These are phyloP conservation scores for Botryosphaeria agaves DNA, from an alignment of 2,329 filamentous ascomycete species.

Conservation along the genomic window DNA sequence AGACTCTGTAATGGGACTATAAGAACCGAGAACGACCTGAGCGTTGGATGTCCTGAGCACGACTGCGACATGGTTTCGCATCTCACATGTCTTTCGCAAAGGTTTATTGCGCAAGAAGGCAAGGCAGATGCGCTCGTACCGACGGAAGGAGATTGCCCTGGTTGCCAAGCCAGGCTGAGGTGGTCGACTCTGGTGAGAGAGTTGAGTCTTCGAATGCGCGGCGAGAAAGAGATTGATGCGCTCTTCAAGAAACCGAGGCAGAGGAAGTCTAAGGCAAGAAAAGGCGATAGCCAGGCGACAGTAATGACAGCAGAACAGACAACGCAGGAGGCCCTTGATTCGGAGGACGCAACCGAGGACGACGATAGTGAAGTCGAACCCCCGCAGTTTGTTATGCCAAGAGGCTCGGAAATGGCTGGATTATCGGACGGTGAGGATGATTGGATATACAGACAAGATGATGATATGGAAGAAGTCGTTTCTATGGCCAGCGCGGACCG, in stretches of 20 bases:
- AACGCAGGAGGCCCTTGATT: conserved; percentile 1
- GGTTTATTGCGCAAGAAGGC: conserved; percentile 28
- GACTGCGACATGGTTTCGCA: conserved; percentile 34
- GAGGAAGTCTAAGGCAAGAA: conserved; percentile 13
- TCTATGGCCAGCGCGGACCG: no score
- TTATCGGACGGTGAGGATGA: no score
- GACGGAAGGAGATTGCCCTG: conserved; percentile 49
- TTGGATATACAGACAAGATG: no score
- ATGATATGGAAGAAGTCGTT: no score
- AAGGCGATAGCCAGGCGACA: conserved; percentile 5
- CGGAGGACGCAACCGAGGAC: conserved; percentile 2
- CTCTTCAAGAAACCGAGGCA: conserved; percentile 41
- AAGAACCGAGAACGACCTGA: conserved; percentile 19
- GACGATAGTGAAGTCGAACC: background rate
- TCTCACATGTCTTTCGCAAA: conserved; percentile 35
- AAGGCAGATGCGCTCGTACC: conserved; percentile 41
- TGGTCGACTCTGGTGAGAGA: conserved; percentile 78
- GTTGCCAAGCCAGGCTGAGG: conserved; percentile 41
- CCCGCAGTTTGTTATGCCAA: no score
- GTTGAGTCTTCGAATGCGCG: conserved; percentile 55
- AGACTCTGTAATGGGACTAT: conserved; percentile 29
- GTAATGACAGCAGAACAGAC: conserved; percentile 9
- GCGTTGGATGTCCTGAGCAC: conserved; percentile 33
- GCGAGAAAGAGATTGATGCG: conserved; percentile 49
- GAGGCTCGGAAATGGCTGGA: no score